Evolutionary conservation across 2,329 filamentous ascomycete species (phyloP), one percentile per base, ranked within the genome.

Genomic region (Dothistroma septosporum): DNA sequence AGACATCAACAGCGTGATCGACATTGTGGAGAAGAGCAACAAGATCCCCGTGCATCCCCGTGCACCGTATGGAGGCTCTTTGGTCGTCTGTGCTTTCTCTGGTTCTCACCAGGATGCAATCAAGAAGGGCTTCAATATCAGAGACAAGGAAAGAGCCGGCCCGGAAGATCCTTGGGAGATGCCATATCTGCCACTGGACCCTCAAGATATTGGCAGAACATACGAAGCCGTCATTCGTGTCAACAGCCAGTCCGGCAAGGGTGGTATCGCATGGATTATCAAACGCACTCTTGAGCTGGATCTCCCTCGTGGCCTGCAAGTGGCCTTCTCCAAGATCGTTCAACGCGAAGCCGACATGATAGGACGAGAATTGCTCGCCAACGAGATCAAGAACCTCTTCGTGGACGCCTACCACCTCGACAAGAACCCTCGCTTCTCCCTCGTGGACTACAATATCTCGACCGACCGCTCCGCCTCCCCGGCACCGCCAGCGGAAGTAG

Each of bases 171-270:
- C 78, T 46, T 97, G 93, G 93, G 80, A 90, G 68, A 83, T 97
- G 44, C 93, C 93, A 0, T 97, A 97, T 74, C 87, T 97, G 53
- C 93, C 93, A 12, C 84, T 97, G 69, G 93, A 97, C 72, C 93
- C 93, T 5, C 83, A 89, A 72, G 93, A 97, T 72, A 96, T 97
- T 66, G 93, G 93, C 55, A 87, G 93, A 60, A 97, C 88, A n/a
- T 97, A 97, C 83, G 92, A 97, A 78, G 93, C 93, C 61, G 89
- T 97, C 73, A 97, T 97, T 74, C 90, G 93, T 62, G 93, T 97
- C 83, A 99, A 97, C 81, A 96, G 91, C 19, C 93, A 97, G 76
- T 91, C 87, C 69, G 93, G 93, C 66, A 97, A 99, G 80, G 93
- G 93, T 63, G 94, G 94, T 69, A 88, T 91, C 62, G 92, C 93